Evolutionary conservation across 192 early-diverging fungal genomes (phyloP).

Genomic region (Podochytrium sp.): DNA sequence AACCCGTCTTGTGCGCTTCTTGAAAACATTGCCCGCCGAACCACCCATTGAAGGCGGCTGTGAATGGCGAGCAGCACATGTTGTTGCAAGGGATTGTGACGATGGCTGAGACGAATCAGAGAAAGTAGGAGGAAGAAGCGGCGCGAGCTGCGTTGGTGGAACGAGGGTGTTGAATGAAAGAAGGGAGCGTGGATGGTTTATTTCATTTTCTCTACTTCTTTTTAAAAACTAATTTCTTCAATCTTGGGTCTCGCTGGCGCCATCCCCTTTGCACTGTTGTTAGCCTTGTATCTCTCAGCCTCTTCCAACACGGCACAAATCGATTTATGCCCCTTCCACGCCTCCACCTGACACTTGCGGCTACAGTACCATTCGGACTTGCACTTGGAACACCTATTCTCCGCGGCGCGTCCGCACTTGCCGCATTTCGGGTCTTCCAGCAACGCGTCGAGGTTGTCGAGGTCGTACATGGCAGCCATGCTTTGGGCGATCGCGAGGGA

Average conservation of each 20-base stretch:
- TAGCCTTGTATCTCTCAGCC: not conserved
- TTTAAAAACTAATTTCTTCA: not conserved
- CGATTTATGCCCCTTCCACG: slow-evolving; percentile 44
- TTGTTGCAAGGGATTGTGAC: slow-evolving; percentile 22
- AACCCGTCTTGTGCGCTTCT: slow-evolving; percentile 16
- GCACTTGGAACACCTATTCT: slow-evolving; percentile 54
- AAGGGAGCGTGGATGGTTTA: too few relatives aligned
- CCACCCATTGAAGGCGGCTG: slow-evolving; percentile 4
- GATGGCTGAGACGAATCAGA: slow-evolving; percentile 10
- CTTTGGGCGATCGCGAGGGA: slow-evolving; percentile 24
- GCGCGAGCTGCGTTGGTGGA: too few relatives aligned
- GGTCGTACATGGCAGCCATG: slow-evolving; percentile 46
- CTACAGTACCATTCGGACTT: slow-evolving; percentile 62
- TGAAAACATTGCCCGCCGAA: slow-evolving; percentile 24
- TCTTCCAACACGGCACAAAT: slow-evolving; percentile 38
- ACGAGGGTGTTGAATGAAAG: too few relatives aligned
- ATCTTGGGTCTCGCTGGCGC: too few relatives aligned
- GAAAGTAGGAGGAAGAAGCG: slow-evolving; percentile 24
- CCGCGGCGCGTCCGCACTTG: slow-evolving; percentile 45
- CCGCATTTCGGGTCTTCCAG: slow-evolving; percentile 53
- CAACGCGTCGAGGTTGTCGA: slow-evolving; percentile 39
- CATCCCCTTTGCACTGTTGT: not conserved
- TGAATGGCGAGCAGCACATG: slow-evolving; percentile 26
- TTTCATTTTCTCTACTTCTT: too few relatives aligned
- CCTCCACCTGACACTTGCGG: slow-evolving; percentile 40